Evolutionary conservation across 305 asterid species (phyloP).

Genomic region (Solanum hybrid): DNA sequence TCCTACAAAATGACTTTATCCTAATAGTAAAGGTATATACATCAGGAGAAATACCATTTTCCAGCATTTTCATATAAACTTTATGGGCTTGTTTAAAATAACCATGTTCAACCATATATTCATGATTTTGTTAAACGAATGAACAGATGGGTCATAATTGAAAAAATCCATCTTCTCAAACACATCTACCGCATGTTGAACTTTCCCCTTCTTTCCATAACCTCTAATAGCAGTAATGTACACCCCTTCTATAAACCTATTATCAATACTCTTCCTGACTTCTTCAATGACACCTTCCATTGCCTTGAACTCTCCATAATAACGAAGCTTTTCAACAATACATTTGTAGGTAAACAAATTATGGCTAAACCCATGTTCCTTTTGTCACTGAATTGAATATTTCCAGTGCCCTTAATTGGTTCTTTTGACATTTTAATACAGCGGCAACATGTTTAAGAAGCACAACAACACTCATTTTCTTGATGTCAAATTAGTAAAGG

Average conservation of each 20-base stretch:
- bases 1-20: conserved; percentile 82
- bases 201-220: conserved; percentile 64
- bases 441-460: conserved; percentile 89
- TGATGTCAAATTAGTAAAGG: not conserved
- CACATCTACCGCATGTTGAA: conserved; percentile 75
- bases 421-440: conserved; percentile 59
- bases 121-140: conserved; percentile 70
- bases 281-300: conserved; percentile 65
- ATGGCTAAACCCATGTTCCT: conserved; percentile 68
- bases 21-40: conserved; percentile 79
- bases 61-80: conserved; percentile 77
- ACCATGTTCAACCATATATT: conserved; percentile 73
- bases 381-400: conserved; percentile 66
- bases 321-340: conserved; percentile 77
- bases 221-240: conserved; percentile 61
- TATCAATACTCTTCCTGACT: conserved; percentile 50
- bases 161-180: conserved; percentile 92
- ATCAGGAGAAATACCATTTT: conserved; percentile 65
- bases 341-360: conserved; percentile 59
- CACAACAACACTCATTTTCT: conserved; percentile 30
- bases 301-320: conserved; percentile 60
- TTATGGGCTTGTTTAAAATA: conserved; percentile 77
- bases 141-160: conserved; percentile 58
- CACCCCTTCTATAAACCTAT: conserved; percentile 61
- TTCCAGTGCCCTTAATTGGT: conserved; percentile 79